Evolutionary conservation across 1,284 basidiomycete species (phyloP), one percentile per base, ranked within the genome.

Genomic region (Ceratobasidium sp.): DNA sequence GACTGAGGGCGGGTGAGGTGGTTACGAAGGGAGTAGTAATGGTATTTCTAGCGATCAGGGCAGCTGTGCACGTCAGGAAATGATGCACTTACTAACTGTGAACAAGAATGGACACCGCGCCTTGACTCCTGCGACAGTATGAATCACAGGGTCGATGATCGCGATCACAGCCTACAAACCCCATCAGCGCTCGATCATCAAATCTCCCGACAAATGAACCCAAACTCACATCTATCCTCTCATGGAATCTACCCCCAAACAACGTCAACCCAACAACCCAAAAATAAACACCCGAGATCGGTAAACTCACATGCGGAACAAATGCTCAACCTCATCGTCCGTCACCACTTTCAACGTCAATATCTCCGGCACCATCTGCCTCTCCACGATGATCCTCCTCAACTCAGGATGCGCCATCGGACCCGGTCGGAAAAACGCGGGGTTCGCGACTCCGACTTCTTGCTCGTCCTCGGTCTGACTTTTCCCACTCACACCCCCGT

Each of bases 301-400:
- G n/a, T 17, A 45, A 27, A 87, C 92, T 51, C 80, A 95, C 91
- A 96, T 94, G 67, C 93, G 87, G 79, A 96, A 96, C 29, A 96
- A 83, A 77, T 90, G 91, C 74, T 95, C 90, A 8, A 95, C 93
- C 78, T 96, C 94, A 66, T 90, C 88, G 0, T 91, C 89, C 0
- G 90, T 90, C 57, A 96, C 92, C 45, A 96, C 84, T 19, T 92
- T 93, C 77, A 93, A 91, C 0, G 94, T 89, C 60, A 96, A 80
- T 74, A 96, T 94, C 80, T 95, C 93, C 0, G 94, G 94, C 0
- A 92, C 91, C 79, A 88, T 90, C 78, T 94, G 91, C 75, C 89
- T 89, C 79, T 95, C 93, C 71, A 94, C 94, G 79, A 95, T 84
- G 65, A 87, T 87, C 71, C 91, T 90, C 19, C 93, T 87, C 69